These are phyloP conservation scores for Xanthoceras sorbifolium DNA, from an alignment of 345 rosid species.

Conservation along the genomic window DNA sequence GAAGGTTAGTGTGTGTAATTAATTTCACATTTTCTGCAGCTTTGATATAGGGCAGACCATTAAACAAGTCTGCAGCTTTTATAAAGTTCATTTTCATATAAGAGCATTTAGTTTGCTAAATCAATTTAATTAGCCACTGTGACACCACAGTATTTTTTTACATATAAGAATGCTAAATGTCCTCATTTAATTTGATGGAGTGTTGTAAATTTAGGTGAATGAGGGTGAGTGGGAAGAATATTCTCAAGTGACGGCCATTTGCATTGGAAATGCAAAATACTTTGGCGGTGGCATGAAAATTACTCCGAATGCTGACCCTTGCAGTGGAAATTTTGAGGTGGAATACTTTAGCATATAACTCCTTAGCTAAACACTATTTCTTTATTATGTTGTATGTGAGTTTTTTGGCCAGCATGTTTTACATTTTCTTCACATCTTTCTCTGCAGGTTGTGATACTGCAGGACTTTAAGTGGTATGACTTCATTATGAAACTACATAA, in stretches of 20 bases:
- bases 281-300: slow-evolving; percentile 99
- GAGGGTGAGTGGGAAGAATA: slow-evolving; percentile 81
- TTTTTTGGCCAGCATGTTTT: slow-evolving; percentile 15
- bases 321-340: slow-evolving; percentile 82
- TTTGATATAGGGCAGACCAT: background rate
- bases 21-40: background rate
- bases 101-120: slow-evolving; percentile 7
- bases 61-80: slow-evolving; percentile 1
- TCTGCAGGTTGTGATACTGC: slow-evolving; percentile 85
- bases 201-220: slow-evolving; percentile 50
- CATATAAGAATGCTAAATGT: background rate
- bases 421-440: slow-evolving; percentile 17
- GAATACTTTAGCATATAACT: slow-evolving; percentile 4
- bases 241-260: slow-evolving; percentile 83
- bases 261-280: slow-evolving; percentile 92
- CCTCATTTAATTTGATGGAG: slow-evolving; percentile 13
- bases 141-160: slow-evolving; percentile 1
- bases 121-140: background rate
- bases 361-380: background rate
- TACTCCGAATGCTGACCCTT: slow-evolving; percentile 85
- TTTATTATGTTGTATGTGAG: background rate
- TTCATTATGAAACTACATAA: slow-evolving; percentile 69
- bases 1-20: slow-evolving; percentile 46
- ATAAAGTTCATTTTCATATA: background rate
- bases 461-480: slow-evolving; percentile 93